These are phyloP conservation scores for Orbilia ellipsospora DNA, from an alignment of 2,329 filamentous ascomycete species.

Conservation along the genomic window DNA sequence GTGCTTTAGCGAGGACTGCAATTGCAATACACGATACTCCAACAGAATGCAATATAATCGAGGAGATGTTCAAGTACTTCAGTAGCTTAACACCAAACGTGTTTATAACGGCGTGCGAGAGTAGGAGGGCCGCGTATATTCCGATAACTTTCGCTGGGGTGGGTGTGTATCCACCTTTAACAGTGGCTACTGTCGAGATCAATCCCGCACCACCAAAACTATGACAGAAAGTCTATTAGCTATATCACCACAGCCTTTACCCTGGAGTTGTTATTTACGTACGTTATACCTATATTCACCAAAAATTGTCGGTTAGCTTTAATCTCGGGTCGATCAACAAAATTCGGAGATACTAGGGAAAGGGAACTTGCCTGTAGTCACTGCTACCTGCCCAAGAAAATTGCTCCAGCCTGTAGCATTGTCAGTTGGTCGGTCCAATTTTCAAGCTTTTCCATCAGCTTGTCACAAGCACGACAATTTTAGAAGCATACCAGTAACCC, in stretches of 20 bases:
- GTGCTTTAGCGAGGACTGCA: constrained; percentile 70
- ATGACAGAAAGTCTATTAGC: neutral
- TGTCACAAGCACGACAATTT: neutral
- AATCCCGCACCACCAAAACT: constrained; percentile 63
- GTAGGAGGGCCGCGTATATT: constrained; percentile 70
- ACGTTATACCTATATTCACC: constrained; percentile 36
- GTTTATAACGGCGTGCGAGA: constrained; percentile 69
- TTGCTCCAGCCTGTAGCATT: constrained; percentile 64
- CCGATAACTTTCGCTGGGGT: constrained; percentile 68
- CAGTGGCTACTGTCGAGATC: constrained; percentile 65
- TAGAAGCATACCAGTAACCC: constrained; percentile 60
- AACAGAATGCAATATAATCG: constrained; percentile 68
- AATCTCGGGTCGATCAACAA: constrained; percentile 2
- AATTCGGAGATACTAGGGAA: neutral
- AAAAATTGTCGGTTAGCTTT: constrained; percentile 5
- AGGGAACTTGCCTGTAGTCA: constrained; percentile 67
- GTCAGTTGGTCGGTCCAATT: neutral
- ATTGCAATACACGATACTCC: constrained; percentile 69
- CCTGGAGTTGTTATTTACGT: neutral
- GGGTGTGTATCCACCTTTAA: constrained; percentile 64
- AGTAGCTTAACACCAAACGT: constrained; percentile 70
- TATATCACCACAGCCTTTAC: neutral
- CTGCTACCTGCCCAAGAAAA: constrained; percentile 66
- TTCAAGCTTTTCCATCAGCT: neutral
- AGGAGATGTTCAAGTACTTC: constrained; percentile 69